These are phyloP conservation scores for Narthecium ossifragum DNA, from an alignment of 106 monocot species.

Conservation along the genomic window DNA sequence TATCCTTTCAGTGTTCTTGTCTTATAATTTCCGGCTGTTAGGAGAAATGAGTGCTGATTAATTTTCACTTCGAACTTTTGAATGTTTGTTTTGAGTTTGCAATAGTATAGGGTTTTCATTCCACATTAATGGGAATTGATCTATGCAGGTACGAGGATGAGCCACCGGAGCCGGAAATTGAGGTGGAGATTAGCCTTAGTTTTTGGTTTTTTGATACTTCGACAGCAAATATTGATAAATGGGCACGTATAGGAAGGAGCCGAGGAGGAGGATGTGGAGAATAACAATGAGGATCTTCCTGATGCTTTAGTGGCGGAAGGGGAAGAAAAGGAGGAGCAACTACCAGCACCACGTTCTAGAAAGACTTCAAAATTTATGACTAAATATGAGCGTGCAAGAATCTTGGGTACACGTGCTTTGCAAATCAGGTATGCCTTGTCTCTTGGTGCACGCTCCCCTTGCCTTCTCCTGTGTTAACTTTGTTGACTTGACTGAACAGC, in stretches of 20 bases:
- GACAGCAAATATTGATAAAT: background rate
- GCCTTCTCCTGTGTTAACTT: background rate
- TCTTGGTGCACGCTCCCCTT: too few species aligned
- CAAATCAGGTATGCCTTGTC: constrained; percentile 45
- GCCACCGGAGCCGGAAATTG: constrained; percentile 90
- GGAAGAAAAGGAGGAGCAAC: constrained; percentile 45
- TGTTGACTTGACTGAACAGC: constrained; percentile 37
- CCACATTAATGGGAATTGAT: background rate
- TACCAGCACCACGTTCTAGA: constrained; percentile 29
- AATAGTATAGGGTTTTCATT: background rate
- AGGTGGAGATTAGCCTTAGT: constrained; percentile 24
- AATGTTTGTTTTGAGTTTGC: too few species aligned
- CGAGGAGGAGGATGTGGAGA: constrained; percentile 52
- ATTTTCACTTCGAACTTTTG: background rate
- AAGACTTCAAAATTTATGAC: constrained; percentile 83
- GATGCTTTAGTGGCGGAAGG: constrained; percentile 47
- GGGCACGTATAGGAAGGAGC: constrained; percentile 59
- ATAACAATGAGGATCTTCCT: constrained; percentile 66
- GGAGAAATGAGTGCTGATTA: too few species aligned
- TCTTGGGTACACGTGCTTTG: constrained; percentile 68
- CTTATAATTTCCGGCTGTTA: too few species aligned
- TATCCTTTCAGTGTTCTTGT: too few species aligned
- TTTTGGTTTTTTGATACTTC: background rate
- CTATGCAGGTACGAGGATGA: constrained; percentile 79
- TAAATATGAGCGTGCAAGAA: constrained; percentile 74